Conservation (phyloP, 768 basidiomycete genomes). For the Rhizopogon vinicolor region DNA sequence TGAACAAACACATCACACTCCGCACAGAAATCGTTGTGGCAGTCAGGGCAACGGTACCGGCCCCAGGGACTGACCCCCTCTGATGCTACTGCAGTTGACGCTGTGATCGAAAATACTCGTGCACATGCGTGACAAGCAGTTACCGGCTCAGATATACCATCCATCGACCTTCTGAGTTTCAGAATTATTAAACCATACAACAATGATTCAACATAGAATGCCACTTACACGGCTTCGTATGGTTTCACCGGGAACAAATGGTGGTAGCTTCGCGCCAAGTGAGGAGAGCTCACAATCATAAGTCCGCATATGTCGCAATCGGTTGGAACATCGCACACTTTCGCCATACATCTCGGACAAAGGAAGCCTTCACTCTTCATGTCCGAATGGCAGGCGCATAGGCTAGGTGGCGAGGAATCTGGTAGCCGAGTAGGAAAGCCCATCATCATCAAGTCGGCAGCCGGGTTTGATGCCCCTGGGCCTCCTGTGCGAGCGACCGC, state of each 20-base stretch:
- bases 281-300: slow-evolving; percentile 97
- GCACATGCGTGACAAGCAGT: slow-evolving; percentile 76
- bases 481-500: slow-evolving; percentile 44
- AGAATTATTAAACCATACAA: background rate
- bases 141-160: slow-evolving; percentile 30
- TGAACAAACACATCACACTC: slow-evolving; percentile 98
- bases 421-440: slow-evolving; percentile 94
- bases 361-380: slow-evolving; percentile 91
- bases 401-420: slow-evolving; percentile 71
- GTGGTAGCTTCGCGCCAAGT: slow-evolving; percentile 93
- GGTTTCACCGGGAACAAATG: slow-evolving; percentile 93
- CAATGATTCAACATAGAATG: slow-evolving; percentile 1
- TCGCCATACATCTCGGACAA: slow-evolving; percentile 89
- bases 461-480: slow-evolving; percentile 47
- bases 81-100: slow-evolving; percentile 30
- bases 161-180: slow-evolving; percentile 33
- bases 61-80: slow-evolving; percentile 82
- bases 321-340: slow-evolving; percentile 97
- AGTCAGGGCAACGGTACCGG: slow-evolving; percentile 87
- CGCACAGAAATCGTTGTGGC: slow-evolving; percentile 82
- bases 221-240: slow-evolving; percentile 74
- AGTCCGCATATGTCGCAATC: slow-evolving; percentile 96
- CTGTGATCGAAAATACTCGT: slow-evolving; percentile 52
- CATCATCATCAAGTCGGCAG: slow-evolving; percentile 97
- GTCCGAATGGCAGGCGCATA: slow-evolving; percentile 93